Evolutionary conservation across 164 flowering plant genomes (phyloP), one percentile per base, ranked within the genome.

Genomic region (Protea cynaroides): DNA sequence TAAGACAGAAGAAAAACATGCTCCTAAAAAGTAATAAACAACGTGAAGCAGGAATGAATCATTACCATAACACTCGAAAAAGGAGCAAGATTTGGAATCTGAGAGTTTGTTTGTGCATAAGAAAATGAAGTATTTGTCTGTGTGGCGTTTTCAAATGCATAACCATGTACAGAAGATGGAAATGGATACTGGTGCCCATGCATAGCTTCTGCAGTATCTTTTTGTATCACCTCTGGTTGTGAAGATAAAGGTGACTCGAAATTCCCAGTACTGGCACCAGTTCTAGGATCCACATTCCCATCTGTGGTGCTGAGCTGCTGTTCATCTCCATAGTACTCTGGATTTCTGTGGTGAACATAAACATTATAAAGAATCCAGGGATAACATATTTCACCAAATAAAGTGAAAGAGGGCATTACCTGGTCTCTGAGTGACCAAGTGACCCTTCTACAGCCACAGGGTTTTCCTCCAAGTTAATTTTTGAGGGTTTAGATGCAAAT

Each of bases 281-380:
- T 65, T 79, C 82, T 80, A 66, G 83, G 82, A 51, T 53, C 74
- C 21, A 76, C 56, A 72, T 72, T 80, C 72, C 75, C 86, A 74
- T 83, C 86, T 29, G 88, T 56, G 64, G 76, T 71, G 68, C 73
- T 75, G 36, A 77, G 78, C 66, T 86, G 86, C 66, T 86, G 86
- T 65, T 90, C 99, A 58, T 86, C 95, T 21, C 63, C 86, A 69
- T 80, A 84, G 74, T 82, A 90, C 34, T 95, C 94, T 37, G 84
- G 56, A 70, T 79, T 85, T 78, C 99, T 95, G 85, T 73, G 69
- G 59, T 54, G 63, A 65, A 56, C 2, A 65, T 8, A 49, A 58
- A 29, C 18, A 38, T 58, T 40, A 54, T 8, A 59, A 59, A 36
- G 8, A 56, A 15, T 18, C 13, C 22, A 9, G 46, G 59, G 25